phyloP scores from a whole-genome alignment of 345 rosid species.

The Carallia pectinifolia region DNA sequence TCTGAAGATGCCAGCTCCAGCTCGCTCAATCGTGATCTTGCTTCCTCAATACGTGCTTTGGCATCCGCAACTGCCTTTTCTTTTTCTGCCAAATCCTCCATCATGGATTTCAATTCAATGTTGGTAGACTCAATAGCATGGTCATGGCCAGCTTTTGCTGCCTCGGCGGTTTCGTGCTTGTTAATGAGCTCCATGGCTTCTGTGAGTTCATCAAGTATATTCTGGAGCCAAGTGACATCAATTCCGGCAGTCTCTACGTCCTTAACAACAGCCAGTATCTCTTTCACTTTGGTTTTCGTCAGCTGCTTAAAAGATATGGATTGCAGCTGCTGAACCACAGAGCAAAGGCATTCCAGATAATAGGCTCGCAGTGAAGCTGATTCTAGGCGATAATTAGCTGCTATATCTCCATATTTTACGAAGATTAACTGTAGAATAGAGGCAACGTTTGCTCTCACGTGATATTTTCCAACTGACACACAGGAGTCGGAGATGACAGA shows the following conservation, averaged over 20 bases:
- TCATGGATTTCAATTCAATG: constrained; percentile 45
- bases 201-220: constrained; percentile 45
- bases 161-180: constrained; percentile 40
- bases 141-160: constrained; percentile 41
- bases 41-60: constrained; percentile 34
- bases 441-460: constrained; percentile 53
- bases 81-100: constrained; percentile 41
- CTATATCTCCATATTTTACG: constrained; percentile 73
- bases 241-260: constrained; percentile 72
- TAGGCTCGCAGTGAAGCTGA: constrained; percentile 67
- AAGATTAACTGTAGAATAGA: constrained; percentile 52
- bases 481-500: constrained; percentile 64
- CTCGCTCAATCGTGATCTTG: constrained; percentile 31
- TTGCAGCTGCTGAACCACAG: constrained; percentile 70
- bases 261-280: constrained; percentile 68
- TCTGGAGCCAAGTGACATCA: constrained; percentile 61
- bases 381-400: constrained; percentile 64
- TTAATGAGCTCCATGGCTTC: constrained; percentile 50
- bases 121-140: constrained; percentile 39
- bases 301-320: constrained; percentile 49
- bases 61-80: constrained; percentile 47
- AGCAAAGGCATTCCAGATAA: constrained; percentile 69
- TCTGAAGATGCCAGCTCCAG: constrained; percentile 46
- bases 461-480: constrained; percentile 70
- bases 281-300: constrained; percentile 60